These are phyloP conservation scores for Starmerella kuoi DNA, from an alignment of 805 yeast genomes.

Conservation along the genomic window DNA sequence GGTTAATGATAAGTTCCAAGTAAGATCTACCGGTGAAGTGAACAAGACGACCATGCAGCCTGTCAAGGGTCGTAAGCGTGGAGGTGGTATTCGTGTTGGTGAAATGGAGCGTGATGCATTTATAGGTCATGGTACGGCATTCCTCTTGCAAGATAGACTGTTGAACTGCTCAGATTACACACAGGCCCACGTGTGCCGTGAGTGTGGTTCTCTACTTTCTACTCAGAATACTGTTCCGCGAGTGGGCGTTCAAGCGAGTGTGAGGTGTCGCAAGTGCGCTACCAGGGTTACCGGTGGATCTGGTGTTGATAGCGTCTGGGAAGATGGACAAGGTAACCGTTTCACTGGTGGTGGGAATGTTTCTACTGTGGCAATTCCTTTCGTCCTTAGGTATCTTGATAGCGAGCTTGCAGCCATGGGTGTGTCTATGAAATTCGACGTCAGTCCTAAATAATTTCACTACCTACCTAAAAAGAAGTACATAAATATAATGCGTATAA, in stretches of 20 bases:
- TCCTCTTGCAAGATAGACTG: conserved; percentile 83
- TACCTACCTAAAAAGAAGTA: background rate
- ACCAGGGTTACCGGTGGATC: conserved; percentile 41
- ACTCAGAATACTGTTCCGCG: conserved; percentile 87
- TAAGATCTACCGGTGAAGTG: conserved; percentile 96
- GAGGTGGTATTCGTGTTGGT: conserved; percentile 99
- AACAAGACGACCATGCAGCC: conserved; percentile 97
- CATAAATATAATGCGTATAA: too few species aligned
- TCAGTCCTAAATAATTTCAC: conserved; percentile 36
- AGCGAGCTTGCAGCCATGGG: conserved; percentile 98
- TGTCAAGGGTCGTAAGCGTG: conserved; percentile 96
- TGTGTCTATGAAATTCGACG: conserved; percentile 80
- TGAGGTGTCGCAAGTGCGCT: conserved; percentile 89
- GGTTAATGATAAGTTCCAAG: conserved; percentile 99
- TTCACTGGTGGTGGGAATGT: conserved; percentile 87
- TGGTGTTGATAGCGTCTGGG: conserved; percentile 58
- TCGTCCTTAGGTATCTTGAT: conserved; percentile 87
- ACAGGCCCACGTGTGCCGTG: conserved; percentile 77
- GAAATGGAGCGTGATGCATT: conserved; percentile 99
- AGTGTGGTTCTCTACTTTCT: conserved; percentile 83
- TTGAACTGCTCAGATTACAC: conserved; percentile 93
- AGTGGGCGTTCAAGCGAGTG: conserved; percentile 64
- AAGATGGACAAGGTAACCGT: conserved; percentile 88
- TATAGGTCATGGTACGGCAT: conserved; percentile 96
- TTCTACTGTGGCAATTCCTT: conserved; percentile 93